Conservation (phyloP, 257 asterid species). For the Nicotiana otophora region DNA sequence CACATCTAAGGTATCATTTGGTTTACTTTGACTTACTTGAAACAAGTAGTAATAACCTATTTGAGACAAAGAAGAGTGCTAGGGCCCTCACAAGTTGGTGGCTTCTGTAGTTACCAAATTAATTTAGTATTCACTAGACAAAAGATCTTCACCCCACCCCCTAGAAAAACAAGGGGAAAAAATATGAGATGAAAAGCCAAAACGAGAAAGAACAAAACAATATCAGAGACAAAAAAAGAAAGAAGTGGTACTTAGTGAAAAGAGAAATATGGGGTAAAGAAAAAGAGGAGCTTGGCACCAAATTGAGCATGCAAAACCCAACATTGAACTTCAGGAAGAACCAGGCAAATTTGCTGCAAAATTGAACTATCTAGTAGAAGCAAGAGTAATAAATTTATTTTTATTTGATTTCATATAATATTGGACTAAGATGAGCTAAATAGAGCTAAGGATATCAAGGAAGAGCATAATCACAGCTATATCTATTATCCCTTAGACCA, state of each 20-base stretch:
- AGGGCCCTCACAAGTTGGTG: conserved; percentile 5
- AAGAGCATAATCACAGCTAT: not conserved
- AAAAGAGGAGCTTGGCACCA: not conserved
- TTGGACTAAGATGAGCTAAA: not conserved
- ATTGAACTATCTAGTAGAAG: not conserved
- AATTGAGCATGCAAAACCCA: not conserved
- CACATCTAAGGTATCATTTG: conserved; percentile 26
- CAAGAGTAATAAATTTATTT: not conserved
- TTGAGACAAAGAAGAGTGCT: conserved; percentile 24
- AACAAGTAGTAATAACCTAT: not conserved
- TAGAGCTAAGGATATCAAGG: not conserved
- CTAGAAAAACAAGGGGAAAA: no score
- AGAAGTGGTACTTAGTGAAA: not conserved
- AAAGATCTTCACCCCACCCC: no score
- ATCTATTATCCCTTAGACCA: not conserved
- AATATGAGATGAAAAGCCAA: no score
- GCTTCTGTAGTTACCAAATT: not conserved
- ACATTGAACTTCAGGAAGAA: no score
- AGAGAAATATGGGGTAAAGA: not conserved
- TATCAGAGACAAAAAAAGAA: not conserved
- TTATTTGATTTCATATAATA: no score
- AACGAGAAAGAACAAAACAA: no score
- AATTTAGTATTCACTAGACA: not conserved
- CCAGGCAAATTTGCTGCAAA: not conserved
- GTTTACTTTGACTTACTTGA: conserved; percentile 25